Percentiles rank a stretch among this genome's conserved stretches.
Conservation (phyloP, 495 filamentous ascomycete species). For the Amniculicola lignicola region DNA sequence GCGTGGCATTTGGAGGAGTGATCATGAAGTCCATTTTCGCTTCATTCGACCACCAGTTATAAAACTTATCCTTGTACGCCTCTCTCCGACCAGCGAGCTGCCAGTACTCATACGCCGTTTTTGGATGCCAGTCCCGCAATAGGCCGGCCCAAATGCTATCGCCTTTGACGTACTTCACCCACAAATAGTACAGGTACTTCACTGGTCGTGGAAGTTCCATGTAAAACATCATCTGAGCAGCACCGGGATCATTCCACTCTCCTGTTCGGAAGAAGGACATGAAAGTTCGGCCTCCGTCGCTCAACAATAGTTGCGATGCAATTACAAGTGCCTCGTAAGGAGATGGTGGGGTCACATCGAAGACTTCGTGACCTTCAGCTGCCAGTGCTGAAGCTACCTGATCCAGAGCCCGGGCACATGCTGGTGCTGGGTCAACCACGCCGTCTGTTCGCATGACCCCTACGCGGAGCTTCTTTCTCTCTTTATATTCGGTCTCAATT, state of each 20-base stretch:
- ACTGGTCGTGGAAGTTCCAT: constrained; percentile 71
- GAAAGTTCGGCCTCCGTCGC: constrained; percentile 84
- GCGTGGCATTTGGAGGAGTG: constrained; percentile 83
- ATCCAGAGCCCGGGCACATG: constrained; percentile 73
- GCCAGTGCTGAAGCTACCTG: constrained; percentile 65
- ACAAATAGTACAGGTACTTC: constrained; percentile 85
- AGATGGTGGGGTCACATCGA: constrained; percentile 65
- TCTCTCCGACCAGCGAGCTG: constrained; percentile 73
- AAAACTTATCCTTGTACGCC: constrained; percentile 70
- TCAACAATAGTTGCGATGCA: constrained; percentile 80
- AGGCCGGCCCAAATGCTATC: constrained; percentile 78
- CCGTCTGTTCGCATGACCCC: constrained; percentile 79
- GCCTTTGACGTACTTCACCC: constrained; percentile 74
- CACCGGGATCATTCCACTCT: constrained; percentile 79
- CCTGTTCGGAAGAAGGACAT: constrained; percentile 69
- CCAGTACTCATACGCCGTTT: constrained; percentile 76
- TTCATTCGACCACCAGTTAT: constrained; percentile 72
- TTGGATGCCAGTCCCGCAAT: constrained; percentile 65
- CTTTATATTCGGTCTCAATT: constrained; percentile 55
- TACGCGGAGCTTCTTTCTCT: constrained; percentile 62
- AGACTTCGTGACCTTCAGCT: constrained; percentile 70
- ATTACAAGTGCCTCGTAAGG: constrained; percentile 72
- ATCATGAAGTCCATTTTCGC: constrained; percentile 71
- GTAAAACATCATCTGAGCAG: constrained; percentile 65
- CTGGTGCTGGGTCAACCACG: constrained; percentile 83